These are phyloP conservation scores for Epichloe typhina DNA, from an alignment of 2,329 filamentous ascomycete genomes.

Conservation along the genomic window DNA sequence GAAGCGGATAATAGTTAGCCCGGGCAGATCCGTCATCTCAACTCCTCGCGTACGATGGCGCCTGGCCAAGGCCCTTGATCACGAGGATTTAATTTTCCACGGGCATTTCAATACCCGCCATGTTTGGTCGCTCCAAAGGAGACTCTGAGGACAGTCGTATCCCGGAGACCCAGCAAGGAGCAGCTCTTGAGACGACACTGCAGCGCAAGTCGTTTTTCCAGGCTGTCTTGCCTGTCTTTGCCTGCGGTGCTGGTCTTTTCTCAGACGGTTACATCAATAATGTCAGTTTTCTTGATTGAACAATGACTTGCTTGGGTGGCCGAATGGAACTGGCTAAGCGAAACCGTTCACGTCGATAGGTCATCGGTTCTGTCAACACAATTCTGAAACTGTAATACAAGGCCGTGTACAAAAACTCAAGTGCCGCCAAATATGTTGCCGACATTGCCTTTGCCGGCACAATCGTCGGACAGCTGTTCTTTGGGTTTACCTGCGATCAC, in stretches of 20 bases:
- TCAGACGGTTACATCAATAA: constrained; percentile 89
- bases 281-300: constrained; percentile 28
- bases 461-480: constrained; percentile 67
- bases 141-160: not conserved
- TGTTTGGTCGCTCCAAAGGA: not conserved
- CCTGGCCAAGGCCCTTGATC: too few species aligned
- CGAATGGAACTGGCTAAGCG: not conserved
- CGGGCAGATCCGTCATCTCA: too few species aligned
- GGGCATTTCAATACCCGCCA: not conserved
- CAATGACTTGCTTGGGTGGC: not conserved
- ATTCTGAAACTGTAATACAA: constrained; percentile 58
- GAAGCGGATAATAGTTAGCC: too few species aligned
- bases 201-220: constrained; percentile 11
- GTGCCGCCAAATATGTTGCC: constrained; percentile 59
- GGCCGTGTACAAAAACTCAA: constrained; percentile 52
- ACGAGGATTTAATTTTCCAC: not conserved
- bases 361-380: constrained; percentile 80
- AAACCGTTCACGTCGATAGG: constrained; percentile 29
- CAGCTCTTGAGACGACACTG: constrained; percentile 4
- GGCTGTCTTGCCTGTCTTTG: constrained; percentile 53
- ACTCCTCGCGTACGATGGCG: too few species aligned
- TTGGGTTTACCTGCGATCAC: constrained; percentile 71
- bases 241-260: constrained; percentile 81
- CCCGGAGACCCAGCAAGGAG: not conserved
- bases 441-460: constrained; percentile 81